Percentiles rank a stretch among this genome's conserved stretches.
Conservation (phyloP, 345 rosid genomes). For the Aquilaria malaccensis region DNA sequence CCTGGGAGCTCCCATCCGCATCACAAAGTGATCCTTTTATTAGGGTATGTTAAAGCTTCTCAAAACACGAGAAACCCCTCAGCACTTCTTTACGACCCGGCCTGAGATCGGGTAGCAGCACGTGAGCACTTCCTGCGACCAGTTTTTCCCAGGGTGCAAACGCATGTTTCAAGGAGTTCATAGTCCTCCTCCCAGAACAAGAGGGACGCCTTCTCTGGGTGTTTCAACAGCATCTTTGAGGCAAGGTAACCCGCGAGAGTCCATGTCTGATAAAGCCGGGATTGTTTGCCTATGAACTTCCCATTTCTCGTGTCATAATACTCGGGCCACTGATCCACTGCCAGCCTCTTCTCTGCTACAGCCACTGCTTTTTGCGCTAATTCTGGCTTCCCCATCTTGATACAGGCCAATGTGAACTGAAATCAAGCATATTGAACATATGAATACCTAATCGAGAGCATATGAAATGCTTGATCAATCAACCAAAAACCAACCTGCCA, state of each 20-base stretch:
- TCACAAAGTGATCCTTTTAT: too few relatives aligned
- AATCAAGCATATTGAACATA: not conserved
- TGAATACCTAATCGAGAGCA: not conserved
- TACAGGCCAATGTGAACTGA: slow-evolving; percentile 88
- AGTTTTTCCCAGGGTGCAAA: slow-evolving; percentile 51
- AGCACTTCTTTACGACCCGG: not conserved
- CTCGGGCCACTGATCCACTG: slow-evolving; percentile 77
- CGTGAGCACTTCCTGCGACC: slow-evolving; percentile 70
- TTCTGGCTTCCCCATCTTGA: slow-evolving; percentile 77
- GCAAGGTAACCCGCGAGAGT: slow-evolving; percentile 78
- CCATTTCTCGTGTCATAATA: slow-evolving; percentile 78
- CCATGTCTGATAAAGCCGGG: slow-evolving; percentile 79
- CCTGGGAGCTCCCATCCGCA: too few relatives aligned
- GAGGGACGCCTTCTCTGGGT: slow-evolving; percentile 73
- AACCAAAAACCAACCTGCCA: slow-evolving; percentile 64
- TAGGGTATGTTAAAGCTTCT: too few relatives aligned
- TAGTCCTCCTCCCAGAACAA: slow-evolving; percentile 90
- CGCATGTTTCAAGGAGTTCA: slow-evolving; percentile 77
- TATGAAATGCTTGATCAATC: not conserved
- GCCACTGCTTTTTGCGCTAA: slow-evolving; percentile 67
- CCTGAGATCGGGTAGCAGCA: slow-evolving; percentile 33
- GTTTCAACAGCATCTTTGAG: slow-evolving; percentile 80
- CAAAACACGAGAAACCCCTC: not conserved
- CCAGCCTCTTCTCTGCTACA: slow-evolving; percentile 66
- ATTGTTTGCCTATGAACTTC: slow-evolving; percentile 76